A percentile compares a stretch with the other conserved stretches of the same genome.
Conservation (phyloP, 2,329 filamentous ascomycete species). For the Tolypocladium capitatum region DNA sequence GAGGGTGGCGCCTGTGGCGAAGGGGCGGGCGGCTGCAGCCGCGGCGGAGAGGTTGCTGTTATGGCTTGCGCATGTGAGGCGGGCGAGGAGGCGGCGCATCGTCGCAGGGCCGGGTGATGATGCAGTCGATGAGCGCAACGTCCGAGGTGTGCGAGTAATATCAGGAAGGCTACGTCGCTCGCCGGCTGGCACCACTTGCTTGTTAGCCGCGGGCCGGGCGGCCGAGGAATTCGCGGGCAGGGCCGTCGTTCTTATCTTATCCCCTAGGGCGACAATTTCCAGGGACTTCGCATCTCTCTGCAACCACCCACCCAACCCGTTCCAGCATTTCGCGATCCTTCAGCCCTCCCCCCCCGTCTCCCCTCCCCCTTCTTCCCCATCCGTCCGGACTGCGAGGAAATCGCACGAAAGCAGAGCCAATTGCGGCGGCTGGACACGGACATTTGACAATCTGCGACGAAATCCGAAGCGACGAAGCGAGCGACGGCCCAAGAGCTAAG, state of each 20-base stretch:
- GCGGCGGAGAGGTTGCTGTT: not conserved
- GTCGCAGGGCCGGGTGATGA: not conserved
- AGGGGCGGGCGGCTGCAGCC: conserved; percentile 6
- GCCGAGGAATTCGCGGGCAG: not conserved
- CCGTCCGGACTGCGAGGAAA: not conserved
- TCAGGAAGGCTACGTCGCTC: no score
- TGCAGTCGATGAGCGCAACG: not conserved
- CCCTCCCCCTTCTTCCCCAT: no score
- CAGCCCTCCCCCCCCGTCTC: no score
- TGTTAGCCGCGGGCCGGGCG: no score
- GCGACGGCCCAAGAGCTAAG: conserved; percentile 2
- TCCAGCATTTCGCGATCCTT: not conserved
- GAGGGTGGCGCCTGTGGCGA: conserved; percentile 17
- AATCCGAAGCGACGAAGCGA: not conserved
- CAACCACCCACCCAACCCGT: not conserved
- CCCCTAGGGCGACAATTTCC: not conserved
- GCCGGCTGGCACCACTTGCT: no score
- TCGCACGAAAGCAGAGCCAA: not conserved
- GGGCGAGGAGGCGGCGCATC: not conserved
- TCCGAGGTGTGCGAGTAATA: no score
- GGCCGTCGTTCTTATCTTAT: not conserved
- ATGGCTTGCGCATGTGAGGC: not conserved
- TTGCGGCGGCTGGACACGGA: not conserved
- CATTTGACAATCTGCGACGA: not conserved
- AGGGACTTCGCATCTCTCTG: not conserved